Evolutionary conservation across 352 stramenopile genomes (phyloP).

Genomic region (Phytophthora niederhauseri): DNA sequence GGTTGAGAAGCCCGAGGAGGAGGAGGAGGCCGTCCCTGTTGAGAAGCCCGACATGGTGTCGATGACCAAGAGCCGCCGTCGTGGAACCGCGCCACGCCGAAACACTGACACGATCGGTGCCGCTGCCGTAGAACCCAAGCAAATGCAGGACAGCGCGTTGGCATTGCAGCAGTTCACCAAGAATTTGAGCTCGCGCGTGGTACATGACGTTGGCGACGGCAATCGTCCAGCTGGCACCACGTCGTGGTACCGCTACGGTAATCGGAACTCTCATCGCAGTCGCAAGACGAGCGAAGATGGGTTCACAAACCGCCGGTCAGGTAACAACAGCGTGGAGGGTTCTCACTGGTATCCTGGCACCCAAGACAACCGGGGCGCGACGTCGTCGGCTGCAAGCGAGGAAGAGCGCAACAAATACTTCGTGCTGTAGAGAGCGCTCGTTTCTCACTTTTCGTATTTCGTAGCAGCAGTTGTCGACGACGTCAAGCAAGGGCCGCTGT

Average conservation of each 20-base stretch:
- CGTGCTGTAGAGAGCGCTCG: conserved; percentile 63
- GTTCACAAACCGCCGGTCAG: conserved; percentile 56
- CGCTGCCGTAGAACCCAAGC: conserved; percentile 46
- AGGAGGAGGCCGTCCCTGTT: conserved; percentile 36
- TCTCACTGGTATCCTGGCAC: conserved; percentile 49
- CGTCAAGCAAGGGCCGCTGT: conserved; percentile 8
- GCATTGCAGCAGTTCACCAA: conserved; percentile 88
- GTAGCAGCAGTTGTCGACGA: conserved; percentile 20
- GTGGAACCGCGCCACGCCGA: conserved; percentile 36
- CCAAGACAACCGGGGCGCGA: conserved; percentile 44
- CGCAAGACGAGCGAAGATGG: conserved; percentile 69
- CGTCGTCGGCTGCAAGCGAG: conserved; percentile 55
- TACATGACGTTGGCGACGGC: conserved; percentile 56
- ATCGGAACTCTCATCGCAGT: conserved; percentile 66
- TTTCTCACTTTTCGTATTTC: conserved; percentile 30
- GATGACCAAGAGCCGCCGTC: conserved; percentile 38
- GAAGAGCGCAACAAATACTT: conserved; percentile 88
- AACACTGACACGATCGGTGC: conserved; percentile 53
- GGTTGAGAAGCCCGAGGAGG: conserved; percentile 58
- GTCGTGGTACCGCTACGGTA: conserved; percentile 82
- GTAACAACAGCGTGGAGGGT: conserved; percentile 65
- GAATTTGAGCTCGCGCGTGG: conserved; percentile 75
- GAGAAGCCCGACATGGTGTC: conserved; percentile 40
- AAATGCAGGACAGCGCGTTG: conserved; percentile 64
- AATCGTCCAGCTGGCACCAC: conserved; percentile 47